These are phyloP conservation scores for Aspergillus sp. DNA, from an alignment of 2,329 filamentous ascomycete species.

Conservation along the genomic window DNA sequence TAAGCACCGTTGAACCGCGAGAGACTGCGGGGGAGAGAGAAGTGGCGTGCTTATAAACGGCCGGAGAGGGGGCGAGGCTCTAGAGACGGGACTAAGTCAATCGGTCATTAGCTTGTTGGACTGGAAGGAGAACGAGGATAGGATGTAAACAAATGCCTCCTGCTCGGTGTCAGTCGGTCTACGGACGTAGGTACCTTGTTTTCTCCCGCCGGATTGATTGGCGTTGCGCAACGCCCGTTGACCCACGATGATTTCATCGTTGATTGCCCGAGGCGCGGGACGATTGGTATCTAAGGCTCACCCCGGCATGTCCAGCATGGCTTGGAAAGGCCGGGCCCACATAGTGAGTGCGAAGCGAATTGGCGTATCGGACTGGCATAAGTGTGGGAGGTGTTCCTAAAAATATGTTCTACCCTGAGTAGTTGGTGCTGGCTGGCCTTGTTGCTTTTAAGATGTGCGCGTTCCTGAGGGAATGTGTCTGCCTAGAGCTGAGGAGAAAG, in stretches of 20 bases:
- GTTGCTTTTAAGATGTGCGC: no score
- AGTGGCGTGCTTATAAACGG: neutral
- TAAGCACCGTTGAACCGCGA: neutral
- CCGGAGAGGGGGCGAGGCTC: neutral
- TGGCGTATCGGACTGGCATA: no score
- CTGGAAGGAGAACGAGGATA: neutral
- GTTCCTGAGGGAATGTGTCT: no score
- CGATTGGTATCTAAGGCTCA: no score
- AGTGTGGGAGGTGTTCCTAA: no score
- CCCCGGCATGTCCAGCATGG: no score
- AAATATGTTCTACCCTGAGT: no score
- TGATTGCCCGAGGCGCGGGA: neutral
- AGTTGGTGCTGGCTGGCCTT: no score
- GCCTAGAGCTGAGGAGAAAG: no score
- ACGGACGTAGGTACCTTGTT: neutral
- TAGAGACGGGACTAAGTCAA: neutral
- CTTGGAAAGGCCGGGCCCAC: no score
- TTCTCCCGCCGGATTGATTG: neutral
- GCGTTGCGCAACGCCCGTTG: neutral
- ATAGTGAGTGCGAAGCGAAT: no score
- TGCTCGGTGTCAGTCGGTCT: neutral
- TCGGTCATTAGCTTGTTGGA: neutral
- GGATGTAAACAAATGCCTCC: neutral
- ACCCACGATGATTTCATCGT: slow-evolving; percentile 3
- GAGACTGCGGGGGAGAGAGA: neutral